Base-by-base conservation (phyloP, 306 rosid species). In the Lathyrus aphaca region DNA sequence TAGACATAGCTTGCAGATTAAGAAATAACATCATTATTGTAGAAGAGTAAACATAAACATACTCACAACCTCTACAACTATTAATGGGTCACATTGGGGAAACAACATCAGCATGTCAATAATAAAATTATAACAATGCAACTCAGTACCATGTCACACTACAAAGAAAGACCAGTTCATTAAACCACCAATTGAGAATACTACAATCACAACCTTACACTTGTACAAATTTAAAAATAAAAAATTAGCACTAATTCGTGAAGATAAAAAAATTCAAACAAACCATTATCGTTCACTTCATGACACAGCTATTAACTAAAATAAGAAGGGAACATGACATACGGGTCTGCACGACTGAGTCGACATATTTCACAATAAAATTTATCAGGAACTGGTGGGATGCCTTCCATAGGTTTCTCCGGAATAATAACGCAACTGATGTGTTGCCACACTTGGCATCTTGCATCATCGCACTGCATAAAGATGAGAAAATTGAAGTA, bases 291-390 rank as follows among this genome's bases (percentile, higher is more conserved):
- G 16, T 35, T 58, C 57, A 25, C 6, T 49, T 29, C 23, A 64
- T 57, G n/a, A 57, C 32, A 66, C 23, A 78, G 75, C 58, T 58
- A 42, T 29, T 19, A 58, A 58, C 73, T 55, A 69, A 79, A 80
- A 32, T 10, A 62, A 51, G n/a, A 80, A 32, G 29, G 48, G 43
- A 69, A 65, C 45, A 69, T 53, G 51, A 81, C 99, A 63, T 87
- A 91, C 99, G 99, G 99, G 42, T 95, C 97, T 80, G 99, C 96
- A 13, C 99, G 99, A 49, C 37, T 84, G 72, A 95, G 96, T 59
- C 99, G 92, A 80, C 99, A 95, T 51, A 87, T 62, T 81, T 86
- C 97, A 79, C 99, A 95, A 69, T 86, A 91, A 74, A 95, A 95
- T 53, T 78, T 55, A 21, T 91, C 93, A 51, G 99, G 96, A 71